These are phyloP conservation scores for Panus rudis DNA, from an alignment of 768 basidiomycete species.

Conservation along the genomic window DNA sequence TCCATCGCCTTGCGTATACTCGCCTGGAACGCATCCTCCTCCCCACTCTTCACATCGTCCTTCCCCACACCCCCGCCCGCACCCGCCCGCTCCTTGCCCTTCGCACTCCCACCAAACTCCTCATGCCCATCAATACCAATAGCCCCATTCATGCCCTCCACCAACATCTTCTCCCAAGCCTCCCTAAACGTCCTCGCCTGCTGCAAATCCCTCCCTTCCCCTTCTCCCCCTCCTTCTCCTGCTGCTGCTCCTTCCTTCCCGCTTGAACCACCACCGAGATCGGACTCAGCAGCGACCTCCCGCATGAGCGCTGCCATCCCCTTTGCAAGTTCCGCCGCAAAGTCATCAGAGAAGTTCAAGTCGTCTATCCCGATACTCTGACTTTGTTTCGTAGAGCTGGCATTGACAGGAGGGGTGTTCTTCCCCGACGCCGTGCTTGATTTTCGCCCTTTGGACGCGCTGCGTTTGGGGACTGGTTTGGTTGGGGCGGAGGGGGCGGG, in stretches of 20 bases:
- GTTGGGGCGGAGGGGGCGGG: constrained; percentile 14
- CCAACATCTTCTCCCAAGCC: constrained; percentile 68
- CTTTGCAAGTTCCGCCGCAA: constrained; percentile 32
- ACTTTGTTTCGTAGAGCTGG: background rate
- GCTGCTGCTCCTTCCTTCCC: constrained; percentile 9
- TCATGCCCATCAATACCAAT: constrained; percentile 11
- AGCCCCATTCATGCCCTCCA: constrained; percentile 50
- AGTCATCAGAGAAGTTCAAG: constrained; percentile 25
- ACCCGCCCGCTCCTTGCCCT: constrained; percentile 10
- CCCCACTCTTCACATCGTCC: constrained; percentile 12
- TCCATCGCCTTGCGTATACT: constrained; percentile 68
- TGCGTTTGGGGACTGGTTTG: constrained; percentile 7
- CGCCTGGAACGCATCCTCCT: constrained; percentile 61
- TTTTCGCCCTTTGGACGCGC: constrained; percentile 1
- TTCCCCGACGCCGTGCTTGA: background rate
- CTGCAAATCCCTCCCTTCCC: constrained; percentile 30
- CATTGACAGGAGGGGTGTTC: too few species aligned
- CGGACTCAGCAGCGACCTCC: constrained; percentile 26
- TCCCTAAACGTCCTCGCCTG: too few species aligned
- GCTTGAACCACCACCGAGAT: constrained; percentile 3
- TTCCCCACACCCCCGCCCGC: constrained; percentile 2
- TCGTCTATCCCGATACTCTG: constrained; percentile 9
- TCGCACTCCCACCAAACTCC: constrained; percentile 10
- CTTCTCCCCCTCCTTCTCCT: constrained; percentile 22
- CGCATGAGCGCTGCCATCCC: constrained; percentile 40